Evolutionary conservation across 345 rosid species (phyloP).

Genomic region (Eutrema japonicum): DNA sequence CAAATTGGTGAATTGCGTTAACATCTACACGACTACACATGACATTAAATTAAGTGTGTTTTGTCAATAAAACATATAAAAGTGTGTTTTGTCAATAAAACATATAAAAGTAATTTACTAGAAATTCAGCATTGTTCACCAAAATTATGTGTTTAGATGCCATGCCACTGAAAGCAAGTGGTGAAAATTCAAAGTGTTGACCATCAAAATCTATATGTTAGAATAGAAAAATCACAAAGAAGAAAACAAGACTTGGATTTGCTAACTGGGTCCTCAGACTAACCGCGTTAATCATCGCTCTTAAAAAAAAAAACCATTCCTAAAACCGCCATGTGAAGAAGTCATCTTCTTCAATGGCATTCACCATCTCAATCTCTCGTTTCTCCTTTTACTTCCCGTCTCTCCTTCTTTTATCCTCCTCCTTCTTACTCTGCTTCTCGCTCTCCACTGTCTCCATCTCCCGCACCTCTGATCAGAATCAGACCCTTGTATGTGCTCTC

Average conservation of each 20-base stretch:
- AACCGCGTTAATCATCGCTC: conserved; percentile 33
- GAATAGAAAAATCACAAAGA: neutral
- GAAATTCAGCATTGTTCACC: neutral
- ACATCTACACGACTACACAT: too few relatives aligned
- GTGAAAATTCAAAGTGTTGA: conserved; percentile 12
- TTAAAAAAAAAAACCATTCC: conserved; percentile 14
- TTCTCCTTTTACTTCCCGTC: conserved; percentile 2
- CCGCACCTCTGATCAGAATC: conserved; percentile 45
- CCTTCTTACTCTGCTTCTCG: conserved; percentile 36
- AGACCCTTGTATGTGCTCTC: conserved; percentile 60
- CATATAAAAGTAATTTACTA: neutral
- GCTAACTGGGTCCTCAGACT: conserved; percentile 6
- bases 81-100: neutral
- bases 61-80: neutral
- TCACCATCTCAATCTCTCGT: neutral
- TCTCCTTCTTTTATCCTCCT: conserved; percentile 25
- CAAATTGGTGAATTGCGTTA: too few relatives aligned
- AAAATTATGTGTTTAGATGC: neutral
- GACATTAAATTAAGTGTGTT: too few relatives aligned
- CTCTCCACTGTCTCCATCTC: conserved; percentile 67
- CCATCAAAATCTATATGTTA: neutral
- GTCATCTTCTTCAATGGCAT: conserved; percentile 27
- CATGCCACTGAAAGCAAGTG: neutral
- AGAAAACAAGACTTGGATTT: neutral
- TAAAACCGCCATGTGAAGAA: conserved; percentile 31